These are phyloP conservation scores for Didymellaceae sp. DNA, from an alignment of 2,329 filamentous ascomycete species.

Conservation along the genomic window DNA sequence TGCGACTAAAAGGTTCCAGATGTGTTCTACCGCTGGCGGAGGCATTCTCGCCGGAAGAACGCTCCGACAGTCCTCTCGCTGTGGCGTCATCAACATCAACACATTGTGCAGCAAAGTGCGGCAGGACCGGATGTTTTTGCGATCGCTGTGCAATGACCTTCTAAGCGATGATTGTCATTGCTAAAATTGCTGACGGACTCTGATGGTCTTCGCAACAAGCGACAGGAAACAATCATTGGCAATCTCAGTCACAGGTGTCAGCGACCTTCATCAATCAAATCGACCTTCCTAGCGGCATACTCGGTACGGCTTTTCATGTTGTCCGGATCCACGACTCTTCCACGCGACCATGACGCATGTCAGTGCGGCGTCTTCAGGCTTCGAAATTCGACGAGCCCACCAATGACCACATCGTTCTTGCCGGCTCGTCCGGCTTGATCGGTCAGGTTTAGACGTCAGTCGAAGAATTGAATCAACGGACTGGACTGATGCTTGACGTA, in stretches of 20 bases:
- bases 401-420: slow-evolving; percentile 5
- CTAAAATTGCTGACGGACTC: too few relatives aligned
- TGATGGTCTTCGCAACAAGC: too few relatives aligned
- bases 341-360: slow-evolving; percentile 13
- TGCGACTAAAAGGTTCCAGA: too few relatives aligned
- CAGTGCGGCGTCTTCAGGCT: slow-evolving; percentile 1
- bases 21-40: neutral
- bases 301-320: neutral
- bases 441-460: slow-evolving; percentile 9
- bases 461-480: slow-evolving; percentile 4
- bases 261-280: slow-evolving; percentile 4
- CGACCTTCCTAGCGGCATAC: slow-evolving; percentile 2
- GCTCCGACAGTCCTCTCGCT: neutral
- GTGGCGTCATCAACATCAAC: neutral
- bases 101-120: neutral
- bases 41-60: neutral
- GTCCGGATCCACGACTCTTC: slow-evolving; percentile 1
- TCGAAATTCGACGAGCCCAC: slow-evolving; percentile 3
- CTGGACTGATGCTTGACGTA: neutral
- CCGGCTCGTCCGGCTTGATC: neutral
- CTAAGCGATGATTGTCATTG: too few relatives aligned
- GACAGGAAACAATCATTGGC: too few relatives aligned
- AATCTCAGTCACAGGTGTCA: neutral
- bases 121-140: too few relatives aligned
- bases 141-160: too few relatives aligned